Percentiles rank a stretch among this genome's conserved stretches.
These are phyloP conservation scores for Malus sieversii DNA, from an alignment of 306 rosid genomes.

Conservation along the genomic window DNA sequence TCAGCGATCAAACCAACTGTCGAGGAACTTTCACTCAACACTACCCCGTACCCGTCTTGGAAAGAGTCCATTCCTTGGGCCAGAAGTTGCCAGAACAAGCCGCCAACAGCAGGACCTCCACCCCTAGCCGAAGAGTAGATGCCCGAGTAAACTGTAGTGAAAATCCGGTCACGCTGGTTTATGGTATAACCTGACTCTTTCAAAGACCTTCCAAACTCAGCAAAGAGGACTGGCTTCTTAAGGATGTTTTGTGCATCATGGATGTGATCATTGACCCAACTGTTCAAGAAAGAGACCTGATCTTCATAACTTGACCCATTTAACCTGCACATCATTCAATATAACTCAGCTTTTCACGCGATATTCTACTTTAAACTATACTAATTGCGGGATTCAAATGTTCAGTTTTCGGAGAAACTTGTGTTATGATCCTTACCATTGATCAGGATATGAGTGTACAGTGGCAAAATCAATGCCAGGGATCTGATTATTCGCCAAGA, in stretches of 20 bases:
- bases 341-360: no score
- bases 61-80: conserved; percentile 72
- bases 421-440: conserved; percentile 40
- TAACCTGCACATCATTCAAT: conserved; percentile 42
- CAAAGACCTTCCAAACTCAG: conserved; percentile 73
- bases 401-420: no score
- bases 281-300: conserved; percentile 52
- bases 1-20: conserved; percentile 56
- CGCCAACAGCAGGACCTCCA: conserved; percentile 77
- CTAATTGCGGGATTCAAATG: no score
- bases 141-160: conserved; percentile 41
- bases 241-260: conserved; percentile 74
- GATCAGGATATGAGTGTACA: conserved; percentile 81
- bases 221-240: conserved; percentile 74
- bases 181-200: conserved; percentile 30
- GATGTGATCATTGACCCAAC: conserved; percentile 70
- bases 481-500: conserved; percentile 80
- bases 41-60: conserved; percentile 69
- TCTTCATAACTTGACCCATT: conserved; percentile 42
- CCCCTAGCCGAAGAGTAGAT: conserved; percentile 66
- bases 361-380: no score
- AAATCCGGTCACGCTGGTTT: conserved; percentile 52
- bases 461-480: conserved; percentile 83
- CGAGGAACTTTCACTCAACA: conserved; percentile 50
- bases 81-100: conserved; percentile 87